Conservation (phyloP, 2,329 filamentous ascomycete species). For the Pestalotiopsis sp. region DNA sequence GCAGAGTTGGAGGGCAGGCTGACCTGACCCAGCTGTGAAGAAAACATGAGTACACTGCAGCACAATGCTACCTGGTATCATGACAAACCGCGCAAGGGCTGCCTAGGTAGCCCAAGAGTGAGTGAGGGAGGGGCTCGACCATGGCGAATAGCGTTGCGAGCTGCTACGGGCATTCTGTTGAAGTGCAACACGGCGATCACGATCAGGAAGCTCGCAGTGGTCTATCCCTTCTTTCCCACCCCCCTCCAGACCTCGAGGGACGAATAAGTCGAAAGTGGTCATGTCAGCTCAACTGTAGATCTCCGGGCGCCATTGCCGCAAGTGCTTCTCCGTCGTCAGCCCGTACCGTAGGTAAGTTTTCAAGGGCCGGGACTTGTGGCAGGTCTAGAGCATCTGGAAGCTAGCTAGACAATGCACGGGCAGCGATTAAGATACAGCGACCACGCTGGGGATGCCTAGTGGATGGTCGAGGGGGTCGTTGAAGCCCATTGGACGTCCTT, state of each 20-base stretch:
- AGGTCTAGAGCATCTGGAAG: constrained; percentile 11
- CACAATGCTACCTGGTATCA: constrained; percentile 8
- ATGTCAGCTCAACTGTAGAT: constrained; percentile 2
- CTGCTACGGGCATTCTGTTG: neutral
- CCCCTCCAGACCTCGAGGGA: neutral
- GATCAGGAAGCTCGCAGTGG: constrained; percentile 9
- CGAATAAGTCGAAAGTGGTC: neutral
- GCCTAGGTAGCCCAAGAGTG: neutral
- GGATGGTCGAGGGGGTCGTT: neutral
- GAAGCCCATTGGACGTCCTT: too few species aligned
- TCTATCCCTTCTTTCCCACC: neutral
- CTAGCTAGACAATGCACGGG: neutral
- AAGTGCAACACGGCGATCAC: constrained; percentile 5
- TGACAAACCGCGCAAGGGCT: constrained; percentile 1
- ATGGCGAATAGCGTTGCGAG: constrained; percentile 1
- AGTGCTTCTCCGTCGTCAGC: neutral
- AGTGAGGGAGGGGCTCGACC: constrained; percentile 3
- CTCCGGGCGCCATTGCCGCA: neutral
- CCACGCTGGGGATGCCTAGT: neutral
- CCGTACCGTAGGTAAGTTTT: neutral
- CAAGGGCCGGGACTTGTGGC: neutral
- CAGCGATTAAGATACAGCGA: neutral
- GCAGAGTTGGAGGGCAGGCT: constrained; percentile 11
- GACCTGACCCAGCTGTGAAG: constrained; percentile 10
- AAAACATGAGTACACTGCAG: neutral